Evolutionary conservation across 768 basidiomycete genomes (phyloP).

Genomic region (Cystoderma amianthinum): DNA sequence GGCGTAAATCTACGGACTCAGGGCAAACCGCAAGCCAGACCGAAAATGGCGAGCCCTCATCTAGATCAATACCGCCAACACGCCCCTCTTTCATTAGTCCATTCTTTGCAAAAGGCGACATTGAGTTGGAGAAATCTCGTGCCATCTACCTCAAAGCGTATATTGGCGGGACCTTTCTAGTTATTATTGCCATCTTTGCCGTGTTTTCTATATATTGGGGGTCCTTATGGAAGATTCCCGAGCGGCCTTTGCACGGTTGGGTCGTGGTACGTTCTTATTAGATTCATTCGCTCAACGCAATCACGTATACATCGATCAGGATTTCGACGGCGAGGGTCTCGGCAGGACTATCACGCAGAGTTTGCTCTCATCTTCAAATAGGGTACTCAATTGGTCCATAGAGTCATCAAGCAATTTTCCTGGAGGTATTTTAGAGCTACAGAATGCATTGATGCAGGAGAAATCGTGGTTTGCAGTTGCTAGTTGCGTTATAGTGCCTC

Average conservation of each 20-base stretch:
- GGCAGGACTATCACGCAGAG: constrained; percentile 33
- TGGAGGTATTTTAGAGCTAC: constrained; percentile 31
- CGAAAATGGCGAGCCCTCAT: too few relatives aligned
- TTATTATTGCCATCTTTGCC: constrained; percentile 31
- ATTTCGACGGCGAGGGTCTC: constrained; percentile 47
- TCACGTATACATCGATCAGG: constrained; percentile 30
- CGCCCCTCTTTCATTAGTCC: background rate
- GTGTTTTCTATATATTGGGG: constrained; percentile 48
- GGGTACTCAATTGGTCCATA: constrained; percentile 33
- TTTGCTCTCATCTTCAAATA: constrained; percentile 16
- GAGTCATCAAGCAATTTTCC: constrained; percentile 32
- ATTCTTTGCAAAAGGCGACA: background rate
- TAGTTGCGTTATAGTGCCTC: constrained; percentile 31
- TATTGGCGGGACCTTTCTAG: constrained; percentile 16
- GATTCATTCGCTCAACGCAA: background rate
- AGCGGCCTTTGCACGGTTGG: constrained; percentile 38
- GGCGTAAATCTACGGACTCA: background rate
- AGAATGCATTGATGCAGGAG: constrained; percentile 36
- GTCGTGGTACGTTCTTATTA: constrained; percentile 32
- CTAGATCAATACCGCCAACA: background rate
- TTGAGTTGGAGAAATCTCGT: constrained; percentile 14
- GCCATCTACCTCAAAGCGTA: constrained; percentile 29
- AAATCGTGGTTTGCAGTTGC: constrained; percentile 44
- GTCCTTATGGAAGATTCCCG: constrained; percentile 33
- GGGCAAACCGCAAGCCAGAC: too few relatives aligned